Percentiles rank a stretch among this genome's conserved stretches.
Conservation (phyloP, 768 basidiomycete genomes). For the Leccinum broughii region DNA sequence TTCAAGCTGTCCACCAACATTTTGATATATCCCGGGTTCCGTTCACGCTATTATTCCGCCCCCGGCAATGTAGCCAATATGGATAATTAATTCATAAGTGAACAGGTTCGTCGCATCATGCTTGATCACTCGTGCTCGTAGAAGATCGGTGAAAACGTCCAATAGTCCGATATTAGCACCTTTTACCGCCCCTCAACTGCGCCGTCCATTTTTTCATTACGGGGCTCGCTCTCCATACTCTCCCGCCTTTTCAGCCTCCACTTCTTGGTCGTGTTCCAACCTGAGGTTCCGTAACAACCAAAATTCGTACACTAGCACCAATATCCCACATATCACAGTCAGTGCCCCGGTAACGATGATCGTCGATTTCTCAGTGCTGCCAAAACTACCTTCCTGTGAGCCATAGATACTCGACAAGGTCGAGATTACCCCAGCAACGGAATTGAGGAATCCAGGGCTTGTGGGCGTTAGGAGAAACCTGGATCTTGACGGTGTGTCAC, state of each 20-base stretch:
- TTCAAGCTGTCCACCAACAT: constrained; percentile 3
- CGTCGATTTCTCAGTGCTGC: constrained; percentile 44
- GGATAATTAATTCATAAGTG: background rate
- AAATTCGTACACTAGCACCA: constrained; percentile 44
- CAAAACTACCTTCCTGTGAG: constrained; percentile 46
- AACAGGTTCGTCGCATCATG: background rate
- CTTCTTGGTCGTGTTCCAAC: constrained; percentile 40
- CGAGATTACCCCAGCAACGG: constrained; percentile 55
- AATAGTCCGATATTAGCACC: background rate
- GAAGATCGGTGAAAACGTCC: background rate
- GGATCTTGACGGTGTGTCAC: constrained; percentile 17
- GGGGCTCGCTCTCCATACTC: constrained; percentile 45
- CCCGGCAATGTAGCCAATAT: background rate
- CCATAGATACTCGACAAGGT: constrained; percentile 54
- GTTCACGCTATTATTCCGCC: background rate
- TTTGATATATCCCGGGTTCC: background rate
- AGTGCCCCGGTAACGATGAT: constrained; percentile 46
- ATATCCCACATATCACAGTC: constrained; percentile 41
- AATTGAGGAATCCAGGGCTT: constrained; percentile 60
- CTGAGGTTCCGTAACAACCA: constrained; percentile 47
- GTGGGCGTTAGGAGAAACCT: constrained; percentile 4
- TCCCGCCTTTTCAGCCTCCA: constrained; percentile 45
- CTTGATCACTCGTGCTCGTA: background rate
- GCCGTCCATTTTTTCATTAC: constrained; percentile 10
- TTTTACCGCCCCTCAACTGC: background rate